phyloP scores from a whole-genome alignment of 208 protist genomes.

The Acanthamoeba castellanii region DNA sequence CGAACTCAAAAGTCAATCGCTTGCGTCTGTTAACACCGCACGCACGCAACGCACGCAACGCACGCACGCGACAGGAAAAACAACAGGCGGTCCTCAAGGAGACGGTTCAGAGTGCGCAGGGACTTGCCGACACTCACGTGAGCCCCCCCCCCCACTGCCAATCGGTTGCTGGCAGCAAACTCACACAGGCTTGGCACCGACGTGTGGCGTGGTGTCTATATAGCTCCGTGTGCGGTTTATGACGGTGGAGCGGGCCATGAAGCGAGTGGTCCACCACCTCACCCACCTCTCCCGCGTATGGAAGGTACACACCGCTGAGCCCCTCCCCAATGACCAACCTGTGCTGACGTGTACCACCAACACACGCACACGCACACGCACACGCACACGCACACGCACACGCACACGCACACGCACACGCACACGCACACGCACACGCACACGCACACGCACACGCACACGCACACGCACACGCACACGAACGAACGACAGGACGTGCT shows the following conservation, averaged over 20 bases:
- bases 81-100: constrained; percentile 26
- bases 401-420: no score
- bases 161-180: background rate
- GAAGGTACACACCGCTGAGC: background rate
- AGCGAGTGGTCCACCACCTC: constrained; percentile 57
- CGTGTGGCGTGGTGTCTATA: background rate
- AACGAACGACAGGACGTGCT: background rate
- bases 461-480: no score
- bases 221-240: constrained; percentile 24
- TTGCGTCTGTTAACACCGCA: background rate
- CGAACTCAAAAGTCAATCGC: background rate
- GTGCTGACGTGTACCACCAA: background rate
- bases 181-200: background rate
- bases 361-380: no score
- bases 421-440: no score
- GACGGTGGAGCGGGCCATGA: constrained; percentile 24
- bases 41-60: background rate
- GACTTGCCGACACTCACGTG: constrained; percentile 39
- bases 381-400: no score
- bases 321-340: background rate
- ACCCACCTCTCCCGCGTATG: constrained; percentile 56
- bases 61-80: constrained; percentile 22
- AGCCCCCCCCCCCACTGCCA: no score
- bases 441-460: no score
- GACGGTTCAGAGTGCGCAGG: background rate